phyloP scores from a whole-genome alignment of 257 asterid genomes.

The Solanum pimpinellifolium region DNA sequence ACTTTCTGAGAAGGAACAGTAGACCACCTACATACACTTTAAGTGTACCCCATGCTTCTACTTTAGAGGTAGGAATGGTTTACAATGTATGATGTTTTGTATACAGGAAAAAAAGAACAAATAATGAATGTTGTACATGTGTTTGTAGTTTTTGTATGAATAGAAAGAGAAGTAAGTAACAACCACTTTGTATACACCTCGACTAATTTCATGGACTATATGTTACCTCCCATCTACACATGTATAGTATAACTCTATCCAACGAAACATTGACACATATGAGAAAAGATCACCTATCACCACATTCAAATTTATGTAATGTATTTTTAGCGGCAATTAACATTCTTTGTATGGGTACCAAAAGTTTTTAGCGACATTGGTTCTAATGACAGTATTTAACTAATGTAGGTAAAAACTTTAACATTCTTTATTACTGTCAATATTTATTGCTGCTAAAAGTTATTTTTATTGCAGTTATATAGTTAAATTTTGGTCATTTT shows the following conservation, averaged over 20 bases:
- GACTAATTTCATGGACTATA: not conserved
- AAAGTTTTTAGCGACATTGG: no score
- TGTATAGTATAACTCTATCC: not conserved
- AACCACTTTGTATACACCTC: not conserved
- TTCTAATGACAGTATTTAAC: no score
- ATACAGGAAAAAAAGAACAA: not conserved
- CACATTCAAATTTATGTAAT: not conserved
- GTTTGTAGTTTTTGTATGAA: not conserved
- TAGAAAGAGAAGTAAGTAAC: not conserved
- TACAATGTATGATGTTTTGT: conserved; percentile 44
- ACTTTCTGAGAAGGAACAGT: conserved; percentile 76
- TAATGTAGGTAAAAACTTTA: no score
- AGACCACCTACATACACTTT: conserved; percentile 57
- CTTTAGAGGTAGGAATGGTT: conserved; percentile 94
- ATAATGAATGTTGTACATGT: conserved; percentile 2
- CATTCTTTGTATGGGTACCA: no score
- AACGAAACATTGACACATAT: not conserved
- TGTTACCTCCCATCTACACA: not conserved
- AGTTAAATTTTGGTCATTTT: no score
- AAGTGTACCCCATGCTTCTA: conserved; percentile 76
- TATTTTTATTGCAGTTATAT: no score
- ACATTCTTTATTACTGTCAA: no score
- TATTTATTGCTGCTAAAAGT: no score
- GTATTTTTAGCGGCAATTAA: no score
- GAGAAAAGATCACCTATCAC: not conserved